Conservation (phyloP, 2,329 filamentous ascomycete genomes). For the Trichoderma guizhouense region DNA sequence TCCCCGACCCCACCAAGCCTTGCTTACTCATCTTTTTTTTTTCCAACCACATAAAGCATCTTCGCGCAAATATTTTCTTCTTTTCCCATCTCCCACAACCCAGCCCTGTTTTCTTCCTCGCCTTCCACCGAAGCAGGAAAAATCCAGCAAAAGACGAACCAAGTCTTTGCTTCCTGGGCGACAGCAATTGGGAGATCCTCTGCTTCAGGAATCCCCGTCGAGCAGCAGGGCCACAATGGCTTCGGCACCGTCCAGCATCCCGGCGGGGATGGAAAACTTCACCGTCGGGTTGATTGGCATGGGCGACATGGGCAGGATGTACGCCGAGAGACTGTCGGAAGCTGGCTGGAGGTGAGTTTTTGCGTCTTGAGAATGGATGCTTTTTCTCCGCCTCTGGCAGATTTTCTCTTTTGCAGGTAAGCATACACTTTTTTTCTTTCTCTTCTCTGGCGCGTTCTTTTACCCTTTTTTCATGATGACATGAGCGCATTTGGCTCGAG, state of each 20-base stretch:
- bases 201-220: slow-evolving; percentile 24
- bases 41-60: slow-evolving; percentile 5
- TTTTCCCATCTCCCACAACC: slow-evolving; percentile 18
- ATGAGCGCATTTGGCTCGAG: slow-evolving; percentile 99
- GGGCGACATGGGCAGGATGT: slow-evolving; percentile 99
- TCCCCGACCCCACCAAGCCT: background rate
- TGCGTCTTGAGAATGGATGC: background rate
- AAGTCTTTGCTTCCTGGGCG: slow-evolving; percentile 15
- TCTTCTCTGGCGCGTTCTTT: slow-evolving; percentile 6
- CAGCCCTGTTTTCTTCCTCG: slow-evolving; percentile 13
- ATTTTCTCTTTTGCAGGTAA: slow-evolving; percentile 16
- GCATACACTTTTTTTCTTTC: slow-evolving; percentile 4
- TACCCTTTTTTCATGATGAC: slow-evolving; percentile 74
- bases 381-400: background rate
- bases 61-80: slow-evolving; percentile 13
- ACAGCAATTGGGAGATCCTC: slow-evolving; percentile 27
- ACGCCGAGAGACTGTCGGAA: slow-evolving; percentile 79
- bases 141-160: background rate
- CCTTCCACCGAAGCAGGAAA: background rate
- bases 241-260: slow-evolving; percentile 25
- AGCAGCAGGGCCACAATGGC: slow-evolving; percentile 31
- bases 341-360: slow-evolving; percentile 86
- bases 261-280: slow-evolving; percentile 60
- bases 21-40: slow-evolving; percentile 10
- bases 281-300: slow-evolving; percentile 94